These are phyloP conservation scores for Coniophora puteana DNA, from an alignment of 1,284 basidiomycete species.

Conservation along the genomic window DNA sequence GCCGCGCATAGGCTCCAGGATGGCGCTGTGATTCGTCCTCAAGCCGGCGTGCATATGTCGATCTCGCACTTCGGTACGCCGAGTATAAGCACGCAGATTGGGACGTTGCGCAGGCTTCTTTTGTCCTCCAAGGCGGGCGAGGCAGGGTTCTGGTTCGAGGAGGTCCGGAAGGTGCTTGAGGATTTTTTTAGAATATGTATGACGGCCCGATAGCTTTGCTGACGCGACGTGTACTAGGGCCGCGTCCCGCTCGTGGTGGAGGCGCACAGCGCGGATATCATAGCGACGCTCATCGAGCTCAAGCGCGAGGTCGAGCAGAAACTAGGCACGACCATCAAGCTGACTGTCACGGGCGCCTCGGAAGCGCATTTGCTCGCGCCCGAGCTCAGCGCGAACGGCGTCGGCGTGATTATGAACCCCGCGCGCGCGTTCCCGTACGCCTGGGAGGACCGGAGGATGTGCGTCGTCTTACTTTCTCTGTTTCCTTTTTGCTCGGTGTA, in stretches of 20 bases:
- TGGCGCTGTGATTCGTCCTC: slow-evolving; percentile 46
- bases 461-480: slow-evolving; percentile 12
- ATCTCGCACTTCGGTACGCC: slow-evolving; percentile 35
- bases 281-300: slow-evolving; percentile 49
- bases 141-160: slow-evolving; percentile 32
- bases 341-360: slow-evolving; percentile 45
- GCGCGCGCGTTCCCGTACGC: slow-evolving; percentile 43
- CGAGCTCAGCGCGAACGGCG: slow-evolving; percentile 45
- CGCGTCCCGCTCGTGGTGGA: slow-evolving; percentile 45
- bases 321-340: slow-evolving; percentile 25
- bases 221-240: slow-evolving; percentile 29
- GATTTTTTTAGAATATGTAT: not conserved
- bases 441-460: slow-evolving; percentile 64
- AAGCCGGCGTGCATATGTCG: slow-evolving; percentile 50
- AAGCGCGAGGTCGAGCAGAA: slow-evolving; percentile 45
- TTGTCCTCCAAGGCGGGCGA: slow-evolving; percentile 22
- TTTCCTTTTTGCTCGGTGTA: slow-evolving; percentile 11
- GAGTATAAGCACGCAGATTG: slow-evolving; percentile 49
- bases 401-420: slow-evolving; percentile 50
- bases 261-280: slow-evolving; percentile 49
- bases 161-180: slow-evolving; percentile 30
- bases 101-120: slow-evolving; percentile 37
- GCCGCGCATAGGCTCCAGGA: slow-evolving; percentile 40
- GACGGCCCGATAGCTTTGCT: not conserved
- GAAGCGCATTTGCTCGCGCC: slow-evolving; percentile 53